Evolutionary conservation across 1,284 basidiomycete genomes (phyloP).

Genomic region (Fomitopsis schrenkii): DNA sequence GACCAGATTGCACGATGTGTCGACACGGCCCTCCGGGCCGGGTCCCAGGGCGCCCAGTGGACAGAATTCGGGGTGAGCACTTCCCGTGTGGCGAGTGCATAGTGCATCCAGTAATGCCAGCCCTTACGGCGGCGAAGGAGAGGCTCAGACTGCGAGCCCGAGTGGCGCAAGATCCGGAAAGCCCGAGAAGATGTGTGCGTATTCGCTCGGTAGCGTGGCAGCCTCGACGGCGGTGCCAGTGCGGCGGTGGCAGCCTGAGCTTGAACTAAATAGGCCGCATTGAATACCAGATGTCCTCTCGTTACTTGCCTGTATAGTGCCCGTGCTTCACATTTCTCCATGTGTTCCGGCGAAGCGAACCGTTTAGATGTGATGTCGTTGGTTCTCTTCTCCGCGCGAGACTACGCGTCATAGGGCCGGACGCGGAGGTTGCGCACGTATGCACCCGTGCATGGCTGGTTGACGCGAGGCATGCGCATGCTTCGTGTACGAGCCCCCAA

Average conservation of each 20-base stretch:
- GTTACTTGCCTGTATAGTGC: neutral
- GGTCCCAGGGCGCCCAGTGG: neutral
- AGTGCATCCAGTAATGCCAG: neutral
- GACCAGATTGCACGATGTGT: neutral
- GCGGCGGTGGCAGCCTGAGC: neutral
- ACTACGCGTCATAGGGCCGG: neutral
- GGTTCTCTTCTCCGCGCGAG: neutral
- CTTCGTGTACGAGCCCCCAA: neutral
- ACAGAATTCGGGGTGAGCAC: neutral
- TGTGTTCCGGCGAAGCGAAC: neutral
- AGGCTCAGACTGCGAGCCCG: neutral
- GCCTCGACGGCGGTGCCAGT: neutral
- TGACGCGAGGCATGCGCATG: neutral
- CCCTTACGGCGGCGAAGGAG: too few relatives aligned
- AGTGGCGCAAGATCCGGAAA: neutral
- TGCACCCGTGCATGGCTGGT: neutral
- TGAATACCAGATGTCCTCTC: neutral
- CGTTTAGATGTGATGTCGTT: neutral
- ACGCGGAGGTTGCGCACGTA: neutral
- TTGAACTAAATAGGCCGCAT: neutral
- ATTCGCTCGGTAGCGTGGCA: neutral
- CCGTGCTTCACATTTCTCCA: constrained; percentile 2
- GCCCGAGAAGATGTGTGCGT: neutral
- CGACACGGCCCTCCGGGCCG: neutral
- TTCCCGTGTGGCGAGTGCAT: neutral